Percentiles rank a stretch among this genome's conserved stretches.
phyloP scores from a whole-genome alignment of 805 yeast species.

The Schizosaccharomyces pombe region ASM294v3 CU329670.1:1980001-1980500 shows the following conservation, averaged over 20 bases:
- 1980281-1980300: constrained; percentile 79
- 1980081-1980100: constrained; percentile 48
- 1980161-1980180: constrained; percentile 46
- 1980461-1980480: neutral
- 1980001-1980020: constrained; percentile 46
- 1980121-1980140: constrained; percentile 59
- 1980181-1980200: constrained; percentile 39
- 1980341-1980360: constrained; percentile 59
- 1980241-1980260: constrained; percentile 51
- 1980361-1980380: constrained; percentile 51
- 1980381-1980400: constrained; percentile 50
- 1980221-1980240: constrained; percentile 35
- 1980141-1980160: constrained; percentile 75
- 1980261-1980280: constrained; percentile 53
- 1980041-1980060: constrained; percentile 31
- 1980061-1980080: constrained; percentile 78
- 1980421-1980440: constrained; percentile 26
- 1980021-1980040: constrained; percentile 54
- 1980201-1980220: constrained; percentile 19
- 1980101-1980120: constrained; percentile 62
- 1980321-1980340: constrained; percentile 41
- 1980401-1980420: constrained; percentile 50
- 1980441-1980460: neutral
- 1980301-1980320: constrained; percentile 21
- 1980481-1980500: constrained; percentile 20